Conservation (phyloP, 257 asterid genomes). For the Coffea canephora region DNA sequence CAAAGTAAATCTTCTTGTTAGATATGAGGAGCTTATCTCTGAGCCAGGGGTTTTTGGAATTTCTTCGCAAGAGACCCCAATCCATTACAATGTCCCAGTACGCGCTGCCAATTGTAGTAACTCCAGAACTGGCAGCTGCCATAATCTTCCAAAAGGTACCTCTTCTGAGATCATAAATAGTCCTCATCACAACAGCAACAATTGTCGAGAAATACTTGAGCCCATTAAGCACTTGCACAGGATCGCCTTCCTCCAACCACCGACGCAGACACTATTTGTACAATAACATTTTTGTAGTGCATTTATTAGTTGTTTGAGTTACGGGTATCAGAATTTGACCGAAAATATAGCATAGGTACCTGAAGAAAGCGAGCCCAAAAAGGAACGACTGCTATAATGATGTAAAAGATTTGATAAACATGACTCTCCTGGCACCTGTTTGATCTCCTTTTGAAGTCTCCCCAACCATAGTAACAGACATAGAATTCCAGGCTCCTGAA, state of each 20-base stretch:
- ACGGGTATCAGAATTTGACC: not conserved
- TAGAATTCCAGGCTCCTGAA: constrained; percentile 66
- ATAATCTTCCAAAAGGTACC: constrained; percentile 40
- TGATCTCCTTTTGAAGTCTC: constrained; percentile 52
- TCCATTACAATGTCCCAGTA: constrained; percentile 85
- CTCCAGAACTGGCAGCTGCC: constrained; percentile 59
- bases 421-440: constrained; percentile 24
- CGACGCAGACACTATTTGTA: constrained; percentile 63
- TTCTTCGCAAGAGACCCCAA: constrained; percentile 66
- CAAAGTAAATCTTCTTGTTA: constrained; percentile 58
- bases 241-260: constrained; percentile 49
- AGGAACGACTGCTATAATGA: constrained; percentile 61
- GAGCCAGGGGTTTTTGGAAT: constrained; percentile 67
- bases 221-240: constrained; percentile 43
- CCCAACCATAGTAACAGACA: constrained; percentile 66
- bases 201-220: constrained; percentile 65
- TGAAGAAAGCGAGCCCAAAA: constrained; percentile 65
- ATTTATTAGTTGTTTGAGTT: not conserved
- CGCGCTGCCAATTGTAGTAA: constrained; percentile 56
- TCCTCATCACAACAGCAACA: constrained; percentile 67
- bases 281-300: not conserved
- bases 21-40: constrained; percentile 75
- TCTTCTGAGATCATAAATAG: constrained; percentile 29
- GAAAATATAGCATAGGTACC: constrained; percentile 24
- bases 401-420: constrained; percentile 32